Base-by-base conservation (phyloP, 768 basidiomycete species). In the Hortiboletus campestris region DNA sequence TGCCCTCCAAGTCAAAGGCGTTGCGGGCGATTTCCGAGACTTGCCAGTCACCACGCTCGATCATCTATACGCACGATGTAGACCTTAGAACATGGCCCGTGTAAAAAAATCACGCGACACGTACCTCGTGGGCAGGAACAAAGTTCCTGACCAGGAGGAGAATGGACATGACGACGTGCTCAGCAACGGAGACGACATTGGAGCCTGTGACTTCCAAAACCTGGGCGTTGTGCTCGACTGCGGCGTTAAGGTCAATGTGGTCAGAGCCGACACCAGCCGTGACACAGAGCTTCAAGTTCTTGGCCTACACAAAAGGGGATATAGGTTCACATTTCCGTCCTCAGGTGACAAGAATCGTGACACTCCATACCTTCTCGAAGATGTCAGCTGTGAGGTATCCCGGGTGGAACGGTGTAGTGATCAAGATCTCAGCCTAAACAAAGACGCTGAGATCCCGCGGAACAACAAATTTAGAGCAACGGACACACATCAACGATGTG, bases 261-360 rank as follows among this genome's bases (percentile, higher is more conserved):
- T 94, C 94, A 19, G 89, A 91, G 12, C 92, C 91, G 45, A 94
- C 91, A 71, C 91, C 91, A 56, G 93, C 94, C 22, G 94, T 97
- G 66, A 95, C 81, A 66, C 89, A 91, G 53, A 95, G 69, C 74
- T 92, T 95, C 58, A 97, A 82, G 63, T 94, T 94, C 74, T 88
- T 88, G 32, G 94, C 91, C 82, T 91, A 52, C 28, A n/a, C 68
- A 14, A 47, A 32, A 41, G 7, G 20, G 29, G n/a, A 56, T 5
- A 42, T 7, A 13, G 3, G 31, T 57, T 53, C 53, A 59, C 17
- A 55, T 40, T 19, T 19, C 14, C 38, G 14, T 35, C 46, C 42
- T 39, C 47, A 34, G 59, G 36, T 51, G 25, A 46, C 43, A 39
- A 53, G 45, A 32, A 56, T n/a, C 7, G 19, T 16, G 29, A 36